Evolutionary conservation across 1,139 yeast species (phyloP), one percentile per base, ranked within the genome.

Genomic region (Scheffersomyces illinoinensis): DNA sequence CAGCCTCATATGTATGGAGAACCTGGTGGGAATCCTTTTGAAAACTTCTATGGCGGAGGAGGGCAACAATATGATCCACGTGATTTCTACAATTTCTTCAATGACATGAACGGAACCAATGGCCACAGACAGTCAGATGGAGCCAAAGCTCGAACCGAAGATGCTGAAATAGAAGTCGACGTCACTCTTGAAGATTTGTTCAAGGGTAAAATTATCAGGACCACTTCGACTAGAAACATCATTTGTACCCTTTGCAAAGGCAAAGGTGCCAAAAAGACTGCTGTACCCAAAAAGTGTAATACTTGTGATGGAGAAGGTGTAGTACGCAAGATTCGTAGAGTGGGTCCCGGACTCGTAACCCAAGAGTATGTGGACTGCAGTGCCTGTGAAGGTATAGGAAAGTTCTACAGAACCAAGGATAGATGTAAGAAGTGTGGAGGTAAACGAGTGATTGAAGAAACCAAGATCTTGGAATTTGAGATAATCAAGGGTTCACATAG

Each of bases 391-490:
- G 98, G 97, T 14, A 76, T 78, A 24, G 98, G 98, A 1, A 78
- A 82, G 56, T 77, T 83, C 3, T 84, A 81, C 66, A 82, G 88
- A 58, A 69, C 82, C 17, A 90, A 89, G 70, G 97, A 93, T 71
- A 81, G 81, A 61, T 95, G 99, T 77, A 90, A 87, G 67, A 81
- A 81, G 63, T 95, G 99, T 74, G 73, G 76, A 18, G 98, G 97
- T 1, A 74, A 76, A 4, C 85, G 88, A 48, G 78, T 85, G 5
- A 76, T 78, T 5, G 89, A 88, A 59, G 93, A 91, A 67, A 84
- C 88, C 39, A 89, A 91, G 68, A 84, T 90, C 20, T 75, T 93
- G 61, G 97, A 92, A 68, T 91, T 95, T 62, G 87, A 87, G 63
- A 86, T 95, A 46, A 86, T 86, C 7, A 86, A 86, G 54, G 98